Evolutionary conservation across 805 yeast genomes (phyloP).

Genomic region (Cyberlindnera americana): DNA sequence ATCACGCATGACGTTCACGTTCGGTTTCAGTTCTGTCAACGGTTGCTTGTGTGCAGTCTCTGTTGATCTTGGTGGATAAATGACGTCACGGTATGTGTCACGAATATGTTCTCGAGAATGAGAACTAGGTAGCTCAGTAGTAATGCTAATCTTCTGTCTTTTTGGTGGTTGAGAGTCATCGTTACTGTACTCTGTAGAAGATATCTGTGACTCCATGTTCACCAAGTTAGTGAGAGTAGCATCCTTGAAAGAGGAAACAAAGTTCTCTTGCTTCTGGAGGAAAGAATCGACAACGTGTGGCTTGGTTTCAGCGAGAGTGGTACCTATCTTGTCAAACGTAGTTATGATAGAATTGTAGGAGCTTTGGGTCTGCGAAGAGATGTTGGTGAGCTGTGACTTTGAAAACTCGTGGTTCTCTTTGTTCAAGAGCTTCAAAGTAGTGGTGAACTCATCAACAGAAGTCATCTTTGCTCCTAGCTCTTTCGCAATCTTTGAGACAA

Average conservation of each 20-base stretch:
- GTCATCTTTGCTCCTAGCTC: conserved; percentile 14
- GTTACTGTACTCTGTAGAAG: conserved; percentile 6
- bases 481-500: background rate
- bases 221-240: conserved; percentile 7
- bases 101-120: conserved; percentile 18
- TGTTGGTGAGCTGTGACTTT: conserved; percentile 10
- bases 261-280: conserved; percentile 9
- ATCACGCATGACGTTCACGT: conserved; percentile 4
- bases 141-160: conserved; percentile 17
- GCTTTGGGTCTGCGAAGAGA: conserved; percentile 13
- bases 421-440: conserved; percentile 13
- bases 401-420: conserved; percentile 17
- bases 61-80: conserved; percentile 5
- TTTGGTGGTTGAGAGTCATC: conserved; percentile 20
- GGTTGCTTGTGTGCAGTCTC: conserved; percentile 5
- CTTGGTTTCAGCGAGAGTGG: conserved; percentile 12
- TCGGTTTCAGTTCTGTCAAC: conserved; percentile 3
- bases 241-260: conserved; percentile 6
- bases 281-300: conserved; percentile 20
- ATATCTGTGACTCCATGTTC: conserved; percentile 5
- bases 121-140: conserved; percentile 12
- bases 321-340: conserved; percentile 12
- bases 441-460: conserved; percentile 10
- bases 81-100: background rate
- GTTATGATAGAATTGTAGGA: conserved; percentile 15